phyloP scores from a whole-genome alignment of 2,329 filamentous ascomycete species.

The Aspergillus arachidicola region DNA sequence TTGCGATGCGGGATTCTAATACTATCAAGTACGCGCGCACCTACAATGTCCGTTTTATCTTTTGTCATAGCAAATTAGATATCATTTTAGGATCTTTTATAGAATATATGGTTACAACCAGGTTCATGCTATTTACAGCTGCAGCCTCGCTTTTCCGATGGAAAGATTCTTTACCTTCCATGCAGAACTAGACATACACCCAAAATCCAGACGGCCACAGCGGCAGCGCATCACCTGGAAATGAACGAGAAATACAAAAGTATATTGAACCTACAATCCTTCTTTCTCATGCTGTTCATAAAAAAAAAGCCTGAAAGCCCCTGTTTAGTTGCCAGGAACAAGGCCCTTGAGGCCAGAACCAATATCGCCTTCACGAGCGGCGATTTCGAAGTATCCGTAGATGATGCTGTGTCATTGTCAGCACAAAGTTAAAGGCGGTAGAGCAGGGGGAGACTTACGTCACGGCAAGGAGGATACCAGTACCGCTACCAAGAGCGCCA shows the following conservation, averaged over 20 bases:
- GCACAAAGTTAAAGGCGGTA: constrained; percentile 3
- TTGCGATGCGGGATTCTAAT: not conserved
- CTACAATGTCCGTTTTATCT: not conserved
- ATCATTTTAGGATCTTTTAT: constrained; percentile 31
- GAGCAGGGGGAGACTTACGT: constrained; percentile 68
- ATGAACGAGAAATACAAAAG: constrained; percentile 30
- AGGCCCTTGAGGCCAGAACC: constrained; percentile 69
- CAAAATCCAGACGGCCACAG: constrained; percentile 18
- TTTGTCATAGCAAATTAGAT: constrained; percentile 23
- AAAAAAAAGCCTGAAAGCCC: constrained; percentile 26
- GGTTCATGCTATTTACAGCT: constrained; percentile 31
- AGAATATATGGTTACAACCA: constrained; percentile 43
- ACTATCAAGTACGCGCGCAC: not conserved
- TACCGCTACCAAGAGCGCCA: constrained; percentile 93
- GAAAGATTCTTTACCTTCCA: constrained; percentile 10
- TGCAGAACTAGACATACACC: constrained; percentile 22
- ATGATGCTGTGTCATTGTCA: constrained; percentile 72
- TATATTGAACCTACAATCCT: constrained; percentile 26
- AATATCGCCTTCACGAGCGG: constrained; percentile 96
- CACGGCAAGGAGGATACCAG: constrained; percentile 95
- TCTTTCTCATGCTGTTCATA: constrained; percentile 37
- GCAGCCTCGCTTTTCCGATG: constrained; percentile 20
- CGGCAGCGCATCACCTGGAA: constrained; percentile 32
- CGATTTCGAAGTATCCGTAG: constrained; percentile 99
- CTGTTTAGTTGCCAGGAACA: constrained; percentile 53